These are phyloP conservation scores for Cryptosporidium parvum DNA, from an alignment of 169 alveolate species.

Conservation along the genomic window DNA sequence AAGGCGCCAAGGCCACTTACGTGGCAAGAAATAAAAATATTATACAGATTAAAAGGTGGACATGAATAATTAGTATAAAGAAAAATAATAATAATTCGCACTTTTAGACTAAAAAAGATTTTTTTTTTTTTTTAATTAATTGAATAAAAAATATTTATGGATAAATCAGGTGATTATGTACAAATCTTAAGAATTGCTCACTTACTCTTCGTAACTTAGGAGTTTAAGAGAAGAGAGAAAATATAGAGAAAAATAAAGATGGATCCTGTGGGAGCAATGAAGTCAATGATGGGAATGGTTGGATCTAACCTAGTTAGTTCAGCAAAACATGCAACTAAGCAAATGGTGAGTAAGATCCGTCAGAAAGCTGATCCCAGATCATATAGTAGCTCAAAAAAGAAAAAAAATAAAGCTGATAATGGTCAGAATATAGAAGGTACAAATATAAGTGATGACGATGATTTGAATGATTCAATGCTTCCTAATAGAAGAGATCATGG, in stretches of 20 bases:
- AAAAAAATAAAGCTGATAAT: conserved; percentile 1
- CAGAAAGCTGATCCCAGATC: conserved; percentile 22
- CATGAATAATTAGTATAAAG: not conserved
- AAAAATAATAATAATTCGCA: not conserved
- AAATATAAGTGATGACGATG: not conserved
- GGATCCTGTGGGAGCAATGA: conserved; percentile 75
- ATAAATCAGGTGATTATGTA: not conserved
- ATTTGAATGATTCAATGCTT: not conserved
- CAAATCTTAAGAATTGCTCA: not conserved
- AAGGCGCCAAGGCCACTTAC: conserved; percentile 67
- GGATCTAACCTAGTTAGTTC: conserved; percentile 73
- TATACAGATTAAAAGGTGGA: conserved; percentile 16
- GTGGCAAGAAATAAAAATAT: conserved; percentile 40
- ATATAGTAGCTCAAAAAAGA: not conserved
- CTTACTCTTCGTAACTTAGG: not conserved
- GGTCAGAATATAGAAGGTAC: not conserved
- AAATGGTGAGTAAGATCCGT: conserved; percentile 41
- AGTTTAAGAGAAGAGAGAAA: not conserved
- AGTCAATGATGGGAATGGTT: conserved; percentile 48
- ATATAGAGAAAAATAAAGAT: not conserved
- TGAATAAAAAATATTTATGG: not conserved
- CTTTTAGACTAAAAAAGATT: not conserved
- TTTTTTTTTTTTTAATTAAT: not conserved
- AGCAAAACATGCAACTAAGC: conserved; percentile 75
- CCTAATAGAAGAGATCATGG: not conserved